Evolutionary conservation across 345 rosid species (phyloP).

Genomic region (Luvunga scandens): DNA sequence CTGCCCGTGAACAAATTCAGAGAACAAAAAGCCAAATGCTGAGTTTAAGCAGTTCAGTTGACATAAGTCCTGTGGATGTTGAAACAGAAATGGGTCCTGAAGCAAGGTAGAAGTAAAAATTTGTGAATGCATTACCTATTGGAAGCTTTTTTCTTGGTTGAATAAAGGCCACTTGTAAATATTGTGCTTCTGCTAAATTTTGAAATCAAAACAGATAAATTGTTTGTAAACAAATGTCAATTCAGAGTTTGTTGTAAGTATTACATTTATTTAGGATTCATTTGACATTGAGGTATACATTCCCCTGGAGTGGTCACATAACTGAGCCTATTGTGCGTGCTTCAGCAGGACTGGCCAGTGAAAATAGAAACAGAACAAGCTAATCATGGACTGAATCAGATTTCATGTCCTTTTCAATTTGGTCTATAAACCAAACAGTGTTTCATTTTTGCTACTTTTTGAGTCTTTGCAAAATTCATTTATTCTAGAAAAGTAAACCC

Average conservation of each 20-base stretch:
- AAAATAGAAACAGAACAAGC: background rate
- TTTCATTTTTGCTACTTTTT: background rate
- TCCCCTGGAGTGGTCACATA: background rate
- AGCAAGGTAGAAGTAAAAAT: conserved; percentile 10
- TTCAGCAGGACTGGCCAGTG: background rate
- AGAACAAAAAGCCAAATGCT: background rate
- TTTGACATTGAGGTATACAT: background rate
- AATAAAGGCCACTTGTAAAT: background rate
- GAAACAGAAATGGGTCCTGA: conserved; percentile 17
- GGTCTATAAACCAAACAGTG: background rate
- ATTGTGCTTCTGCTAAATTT: background rate
- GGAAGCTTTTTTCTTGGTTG: background rate
- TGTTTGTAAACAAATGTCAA: no score
- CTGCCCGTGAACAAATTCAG: conserved; percentile 4
- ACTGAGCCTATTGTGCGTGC: background rate
- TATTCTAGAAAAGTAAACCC: background rate
- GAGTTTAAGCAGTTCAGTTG: conserved; percentile 17
- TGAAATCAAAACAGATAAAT: no score
- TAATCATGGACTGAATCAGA: background rate
- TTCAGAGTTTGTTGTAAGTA: no score
- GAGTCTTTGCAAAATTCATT: background rate
- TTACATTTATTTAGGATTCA: background rate
- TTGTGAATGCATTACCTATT: background rate
- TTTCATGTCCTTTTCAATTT: background rate
- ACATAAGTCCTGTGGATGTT: conserved; percentile 1